Percentiles rank a stretch among this genome's conserved stretches.
phyloP scores from a whole-genome alignment of 2,329 filamentous ascomycete genomes.

The Trichoderma sp. region DNA sequence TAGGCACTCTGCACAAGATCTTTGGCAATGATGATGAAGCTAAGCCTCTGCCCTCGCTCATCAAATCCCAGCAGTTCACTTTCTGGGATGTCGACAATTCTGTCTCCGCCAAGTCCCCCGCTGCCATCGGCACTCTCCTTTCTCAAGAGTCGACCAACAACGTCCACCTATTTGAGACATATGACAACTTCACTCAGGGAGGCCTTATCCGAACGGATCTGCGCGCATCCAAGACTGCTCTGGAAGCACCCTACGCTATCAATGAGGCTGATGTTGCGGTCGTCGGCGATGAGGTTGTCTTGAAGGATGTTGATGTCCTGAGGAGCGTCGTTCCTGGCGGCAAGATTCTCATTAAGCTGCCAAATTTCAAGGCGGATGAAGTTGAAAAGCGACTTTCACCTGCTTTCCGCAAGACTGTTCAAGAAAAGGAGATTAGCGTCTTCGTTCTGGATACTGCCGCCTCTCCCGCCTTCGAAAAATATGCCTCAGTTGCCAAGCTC shows the following conservation, averaged over 20 bases:
- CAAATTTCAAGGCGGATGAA: slow-evolving; percentile 83
- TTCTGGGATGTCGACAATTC: slow-evolving; percentile 93
- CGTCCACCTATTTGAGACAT: slow-evolving; percentile 62
- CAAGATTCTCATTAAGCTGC: slow-evolving; percentile 73
- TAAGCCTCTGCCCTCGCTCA: slow-evolving; percentile 44
- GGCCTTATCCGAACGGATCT: slow-evolving; percentile 84
- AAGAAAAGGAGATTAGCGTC: slow-evolving; percentile 69
- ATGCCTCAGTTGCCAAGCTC: slow-evolving; percentile 64
- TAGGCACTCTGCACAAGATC: slow-evolving; percentile 52
- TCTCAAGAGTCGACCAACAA: slow-evolving; percentile 72
- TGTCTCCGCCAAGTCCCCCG: slow-evolving; percentile 63
- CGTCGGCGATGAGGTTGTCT: slow-evolving; percentile 75
- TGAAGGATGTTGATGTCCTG: slow-evolving; percentile 75
- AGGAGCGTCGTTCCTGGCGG: slow-evolving; percentile 69
- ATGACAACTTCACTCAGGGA: slow-evolving; percentile 69
- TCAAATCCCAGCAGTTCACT: slow-evolving; percentile 76
- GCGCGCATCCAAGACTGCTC: slow-evolving; percentile 75
- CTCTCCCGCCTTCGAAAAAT: slow-evolving; percentile 67
- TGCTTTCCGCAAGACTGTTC: slow-evolving; percentile 69
- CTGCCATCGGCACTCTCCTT: slow-evolving; percentile 58
- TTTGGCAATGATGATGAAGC: slow-evolving; percentile 57
- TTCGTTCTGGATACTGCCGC: slow-evolving; percentile 73
- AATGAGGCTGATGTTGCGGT: slow-evolving; percentile 77
- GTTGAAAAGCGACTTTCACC: slow-evolving; percentile 81
- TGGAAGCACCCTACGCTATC: slow-evolving; percentile 82